Evolutionary conservation across 345 rosid genomes (phyloP), one percentile per base, ranked within the genome.

Genomic region (rapeseed (Brassica napus)): DNA sequence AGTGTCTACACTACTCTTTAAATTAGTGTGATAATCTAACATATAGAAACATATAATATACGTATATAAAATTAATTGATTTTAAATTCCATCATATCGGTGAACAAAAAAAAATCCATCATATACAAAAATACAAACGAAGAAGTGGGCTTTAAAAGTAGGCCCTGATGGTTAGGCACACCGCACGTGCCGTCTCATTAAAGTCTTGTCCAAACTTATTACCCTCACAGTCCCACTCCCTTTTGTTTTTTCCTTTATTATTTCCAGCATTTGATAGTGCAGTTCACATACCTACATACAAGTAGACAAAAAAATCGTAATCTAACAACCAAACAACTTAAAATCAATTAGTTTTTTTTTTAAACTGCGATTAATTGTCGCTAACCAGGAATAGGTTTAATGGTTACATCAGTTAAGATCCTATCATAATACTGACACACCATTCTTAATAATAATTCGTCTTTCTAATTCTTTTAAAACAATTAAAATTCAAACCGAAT

Each of bases 171-270:
- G 81, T 71, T 77, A 64, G 76, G 72, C 81, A 71, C 65, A 71
- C 65, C 76, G 81, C 81, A 64, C 76, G 81, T 77, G 71, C 69
- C 65, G 71, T 77, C 76, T 28, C 66, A 78, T 64, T 61, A 78
- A 75, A 64, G 49, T 61, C 62, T 59, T 60, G 63, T 60, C 74
- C 62, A 69, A 77, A 59, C 60, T 60, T 69, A 69, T 77, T 60
- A 21, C 28, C 12, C 18, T 39, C 65, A 35, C 54, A 21, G 18
- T 18, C 18, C 55, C 65, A 35, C 54, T 49, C 47, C 35, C 30
- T 52, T 64, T 74, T 64, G 68, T 69, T 55, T 64, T 59, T 37
- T 30, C 31, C 42, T 35, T 69, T 65, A 77, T 9, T 59, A 69
- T 30, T 60, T 28, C 32, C 62, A 58, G 30, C 30, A 58, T 58